Base-by-base conservation (phyloP, 2,329 filamentous ascomycete genomes). In the Aspergillus fructus region DNA sequence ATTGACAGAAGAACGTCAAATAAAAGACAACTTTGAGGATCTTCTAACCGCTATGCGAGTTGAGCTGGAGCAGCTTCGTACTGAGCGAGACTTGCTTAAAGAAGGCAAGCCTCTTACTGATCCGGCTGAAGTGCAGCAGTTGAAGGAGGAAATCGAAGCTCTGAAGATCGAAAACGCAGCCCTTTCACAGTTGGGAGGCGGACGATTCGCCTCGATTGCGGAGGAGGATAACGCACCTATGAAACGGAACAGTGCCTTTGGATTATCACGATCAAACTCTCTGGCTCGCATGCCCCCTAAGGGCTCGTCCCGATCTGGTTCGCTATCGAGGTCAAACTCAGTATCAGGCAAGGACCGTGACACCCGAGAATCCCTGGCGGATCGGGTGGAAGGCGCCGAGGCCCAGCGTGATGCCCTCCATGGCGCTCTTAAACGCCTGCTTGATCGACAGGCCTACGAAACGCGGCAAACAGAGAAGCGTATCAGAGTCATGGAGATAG, bases 21-120 rank as follows among this genome's bases (percentile, higher is more conserved):
- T 90, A 66, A 97, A 96, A 73, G 88, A 91, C 69, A 97, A 96
- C 72, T 96, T 97, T 66, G 92, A 97, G 75, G 93, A 97, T 71
- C 82, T 99, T 43, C 81, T 97, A 45, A 86, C 87, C 6, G 93
- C 90, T 5, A 86, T 97, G 65, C 89, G 89, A 65, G 84, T 86
- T 23, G 92, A 99, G 71, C 81, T 97, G 13, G 85, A 93, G 67
- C 89, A 86, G 64, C 85, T 92, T 53, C 85, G 89, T 59, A 93
- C 94, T 64, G 93, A 99, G 75, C 86, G 92, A 52, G 94, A 99
- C 74, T 66, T 71, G 19, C 83, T 97, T 15, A 88, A 91, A 27
- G 93, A 97, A 62, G 91, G 96, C 73, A 81, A 41, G 86, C 96
- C 2, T 91, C 93, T 17, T 85, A 91, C 60, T 9, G 52, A 83